Percentiles rank a stretch among this genome's conserved stretches.
Evolutionary conservation across 768 basidiomycete genomes (phyloP).

Genomic region (Hysterangium stoloniferum): DNA sequence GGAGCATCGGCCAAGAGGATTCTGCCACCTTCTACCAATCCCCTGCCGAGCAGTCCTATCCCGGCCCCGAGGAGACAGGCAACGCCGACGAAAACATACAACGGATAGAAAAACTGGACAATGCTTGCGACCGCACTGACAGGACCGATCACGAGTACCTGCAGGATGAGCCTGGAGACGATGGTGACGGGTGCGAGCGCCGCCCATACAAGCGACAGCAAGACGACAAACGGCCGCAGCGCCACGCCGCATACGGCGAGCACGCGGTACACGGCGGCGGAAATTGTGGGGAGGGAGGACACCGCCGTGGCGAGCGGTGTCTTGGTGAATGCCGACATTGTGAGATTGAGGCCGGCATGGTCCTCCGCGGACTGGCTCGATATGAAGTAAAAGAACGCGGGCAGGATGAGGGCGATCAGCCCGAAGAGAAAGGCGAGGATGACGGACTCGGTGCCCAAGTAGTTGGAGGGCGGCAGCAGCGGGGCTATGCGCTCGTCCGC

Average conservation of each 20-base stretch:
- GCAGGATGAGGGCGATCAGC: not conserved
- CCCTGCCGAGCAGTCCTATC: not conserved
- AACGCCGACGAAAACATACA: conserved; percentile 5
- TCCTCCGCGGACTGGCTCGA: not conserved
- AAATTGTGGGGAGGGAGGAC: conserved; percentile 2
- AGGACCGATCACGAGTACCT: conserved; percentile 3
- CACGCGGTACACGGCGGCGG: not conserved
- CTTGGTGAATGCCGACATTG: no score
- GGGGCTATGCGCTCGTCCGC: no score
- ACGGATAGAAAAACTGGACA: conserved; percentile 5
- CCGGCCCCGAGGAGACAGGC: not conserved
- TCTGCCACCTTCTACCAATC: not conserved
- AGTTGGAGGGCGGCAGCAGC: no score
- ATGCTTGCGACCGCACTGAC: not conserved
- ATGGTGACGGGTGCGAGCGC: not conserved
- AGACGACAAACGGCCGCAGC: not conserved
- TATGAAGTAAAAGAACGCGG: conserved; percentile 4
- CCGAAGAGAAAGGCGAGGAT: conserved; percentile 6
- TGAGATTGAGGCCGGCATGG: no score
- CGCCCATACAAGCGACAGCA: not conserved
- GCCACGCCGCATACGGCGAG: not conserved
- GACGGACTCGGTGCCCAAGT: conserved; percentile 4
- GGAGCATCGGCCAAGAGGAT: no score
- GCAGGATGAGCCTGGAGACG: not conserved
- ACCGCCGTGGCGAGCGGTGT: not conserved